Percentiles rank a stretch among this genome's conserved stretches.
Conservation (phyloP, 495 filamentous ascomycete genomes). For the Rhizodiscina lignyota region DNA sequence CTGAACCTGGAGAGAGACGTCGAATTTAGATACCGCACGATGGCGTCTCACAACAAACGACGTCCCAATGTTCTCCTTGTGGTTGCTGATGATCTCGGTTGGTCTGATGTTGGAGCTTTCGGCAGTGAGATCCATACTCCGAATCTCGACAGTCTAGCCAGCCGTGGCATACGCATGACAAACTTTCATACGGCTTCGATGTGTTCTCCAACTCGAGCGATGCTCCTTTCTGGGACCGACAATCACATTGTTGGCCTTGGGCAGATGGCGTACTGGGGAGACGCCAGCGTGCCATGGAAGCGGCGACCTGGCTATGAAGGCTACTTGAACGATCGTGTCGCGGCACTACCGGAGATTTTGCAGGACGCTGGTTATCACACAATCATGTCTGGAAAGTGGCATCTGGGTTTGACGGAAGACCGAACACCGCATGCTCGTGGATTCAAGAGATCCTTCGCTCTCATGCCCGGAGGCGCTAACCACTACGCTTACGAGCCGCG, state of each 20-base stretch:
- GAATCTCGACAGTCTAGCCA: constrained; percentile 38
- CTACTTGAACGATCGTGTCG: too few relatives aligned
- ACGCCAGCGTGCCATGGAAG: too few relatives aligned
- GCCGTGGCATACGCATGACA: constrained; percentile 38
- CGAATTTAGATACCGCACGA: too few relatives aligned
- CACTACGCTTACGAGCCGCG: constrained; percentile 47
- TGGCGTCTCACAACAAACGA: too few relatives aligned
- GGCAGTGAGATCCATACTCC: constrained; percentile 48
- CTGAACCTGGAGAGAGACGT: too few relatives aligned
- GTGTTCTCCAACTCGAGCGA: constrained; percentile 46
- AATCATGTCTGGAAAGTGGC: constrained; percentile 44
- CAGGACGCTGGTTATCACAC: constrained; percentile 46
- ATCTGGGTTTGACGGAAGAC: constrained; percentile 22
- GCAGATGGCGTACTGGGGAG: too few relatives aligned
- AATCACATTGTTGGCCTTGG: constrained; percentile 34
- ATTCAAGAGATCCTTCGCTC: constrained; percentile 28
- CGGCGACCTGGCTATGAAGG: too few relatives aligned
- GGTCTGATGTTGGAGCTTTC: constrained; percentile 43
- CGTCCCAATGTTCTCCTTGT: too few relatives aligned
- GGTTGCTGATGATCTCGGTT: too few relatives aligned
- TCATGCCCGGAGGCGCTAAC: constrained; percentile 38
- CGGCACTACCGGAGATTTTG: constrained; percentile 42
- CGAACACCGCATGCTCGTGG: constrained; percentile 14
- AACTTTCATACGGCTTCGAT: constrained; percentile 48
- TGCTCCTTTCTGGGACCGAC: constrained; percentile 36